These are phyloP conservation scores for Ilex aquifolium DNA, from an alignment of 257 asterid genomes.

Conservation along the genomic window DNA sequence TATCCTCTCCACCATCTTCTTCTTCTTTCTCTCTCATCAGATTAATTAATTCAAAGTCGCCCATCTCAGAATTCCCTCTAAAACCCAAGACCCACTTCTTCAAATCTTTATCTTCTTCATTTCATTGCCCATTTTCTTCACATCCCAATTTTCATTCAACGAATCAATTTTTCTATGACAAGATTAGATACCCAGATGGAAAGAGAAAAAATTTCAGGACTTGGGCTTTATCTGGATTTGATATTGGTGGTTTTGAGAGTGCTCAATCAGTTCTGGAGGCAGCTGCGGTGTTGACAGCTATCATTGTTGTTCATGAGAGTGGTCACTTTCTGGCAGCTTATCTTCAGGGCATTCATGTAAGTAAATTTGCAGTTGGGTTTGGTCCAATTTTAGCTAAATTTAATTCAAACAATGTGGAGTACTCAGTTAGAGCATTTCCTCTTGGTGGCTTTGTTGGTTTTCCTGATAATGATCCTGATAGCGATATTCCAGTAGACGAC, in stretches of 20 bases:
- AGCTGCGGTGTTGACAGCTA: conserved; percentile 70
- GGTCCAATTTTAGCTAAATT: conserved; percentile 91
- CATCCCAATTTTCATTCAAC: conserved; percentile 32
- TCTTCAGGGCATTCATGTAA: conserved; percentile 94
- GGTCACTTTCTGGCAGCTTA: conserved; percentile 93
- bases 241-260: conserved; percentile 59
- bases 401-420: conserved; percentile 79
- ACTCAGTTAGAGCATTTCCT: conserved; percentile 89
- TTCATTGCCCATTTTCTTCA: conserved; percentile 16
- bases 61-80: conserved; percentile 34
- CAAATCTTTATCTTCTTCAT: conserved; percentile 16
- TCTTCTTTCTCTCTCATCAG: conserved; percentile 33
- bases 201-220: conserved; percentile 32
- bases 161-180: conserved; percentile 26
- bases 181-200: conserved; percentile 17
- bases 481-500: conserved; percentile 87
- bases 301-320: conserved; percentile 79
- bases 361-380: conserved; percentile 94
- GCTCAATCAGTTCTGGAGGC: conserved; percentile 81
- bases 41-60: conserved; percentile 38
- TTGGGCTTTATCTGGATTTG: conserved; percentile 60
- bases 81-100: conserved; percentile 29
- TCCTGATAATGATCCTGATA: conserved; percentile 96
- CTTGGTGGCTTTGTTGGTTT: conserved; percentile 97
- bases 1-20: conserved; percentile 40